Evolutionary conservation across 495 filamentous ascomycete species (phyloP).

Genomic region (Aspergillus mulundensis): DNA sequence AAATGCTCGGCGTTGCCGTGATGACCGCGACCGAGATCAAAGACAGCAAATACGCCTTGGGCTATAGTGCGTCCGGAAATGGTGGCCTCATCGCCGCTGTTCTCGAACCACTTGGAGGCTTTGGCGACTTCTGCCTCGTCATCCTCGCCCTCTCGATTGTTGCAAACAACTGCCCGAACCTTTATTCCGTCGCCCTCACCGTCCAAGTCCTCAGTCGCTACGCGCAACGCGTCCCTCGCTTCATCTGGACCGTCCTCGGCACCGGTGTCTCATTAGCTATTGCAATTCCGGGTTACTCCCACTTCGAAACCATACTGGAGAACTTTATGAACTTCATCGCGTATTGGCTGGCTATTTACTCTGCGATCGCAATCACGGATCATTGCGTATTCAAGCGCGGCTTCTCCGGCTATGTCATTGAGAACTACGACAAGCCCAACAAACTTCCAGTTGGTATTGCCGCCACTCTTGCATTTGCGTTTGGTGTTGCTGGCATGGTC

Average conservation of each 20-base stretch:
- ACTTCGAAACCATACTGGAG: slow-evolving; percentile 67
- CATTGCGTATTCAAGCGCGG: slow-evolving; percentile 74
- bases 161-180: slow-evolving; percentile 85
- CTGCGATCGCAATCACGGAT: slow-evolving; percentile 52
- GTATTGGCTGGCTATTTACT: slow-evolving; percentile 85
- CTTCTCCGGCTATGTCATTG: slow-evolving; percentile 56
- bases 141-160: slow-evolving; percentile 75
- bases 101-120: slow-evolving; percentile 63
- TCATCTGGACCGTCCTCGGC: slow-evolving; percentile 68
- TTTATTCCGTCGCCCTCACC: slow-evolving; percentile 75
- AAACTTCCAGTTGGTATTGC: slow-evolving; percentile 70
- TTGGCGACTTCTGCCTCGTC: slow-evolving; percentile 80
- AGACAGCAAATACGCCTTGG: slow-evolving; percentile 52
- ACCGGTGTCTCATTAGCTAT: slow-evolving; percentile 71
- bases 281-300: slow-evolving; percentile 69
- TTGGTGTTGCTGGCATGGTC: slow-evolving; percentile 68
- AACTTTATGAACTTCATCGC: slow-evolving; percentile 79
- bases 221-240: slow-evolving; percentile 68
- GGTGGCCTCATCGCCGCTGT: slow-evolving; percentile 70
- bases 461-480: slow-evolving; percentile 61
- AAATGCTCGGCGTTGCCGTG: slow-evolving; percentile 76
- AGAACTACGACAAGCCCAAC: slow-evolving; percentile 54
- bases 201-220: slow-evolving; percentile 65
- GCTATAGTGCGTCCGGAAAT: slow-evolving; percentile 58
- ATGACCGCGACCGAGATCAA: slow-evolving; percentile 57